Evolutionary conservation across 768 basidiomycete genomes (phyloP).

Genomic region (Kwoniella mangroviensis): DNA sequence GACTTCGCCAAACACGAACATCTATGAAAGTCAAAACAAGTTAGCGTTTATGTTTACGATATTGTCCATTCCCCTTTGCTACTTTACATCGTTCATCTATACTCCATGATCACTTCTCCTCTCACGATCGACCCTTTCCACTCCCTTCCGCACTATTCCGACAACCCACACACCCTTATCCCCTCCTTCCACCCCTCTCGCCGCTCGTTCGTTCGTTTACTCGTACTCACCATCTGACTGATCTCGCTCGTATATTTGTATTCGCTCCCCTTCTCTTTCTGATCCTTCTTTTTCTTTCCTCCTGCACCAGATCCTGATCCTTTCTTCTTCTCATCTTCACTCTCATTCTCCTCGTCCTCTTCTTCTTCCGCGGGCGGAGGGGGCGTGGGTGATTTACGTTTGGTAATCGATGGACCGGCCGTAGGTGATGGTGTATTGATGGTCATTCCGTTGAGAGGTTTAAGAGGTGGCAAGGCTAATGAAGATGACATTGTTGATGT

Average conservation of each 20-base stretch:
- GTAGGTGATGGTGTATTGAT: slow-evolving; percentile 17
- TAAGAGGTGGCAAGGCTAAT: slow-evolving; percentile 20
- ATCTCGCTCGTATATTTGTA: slow-evolving; percentile 93
- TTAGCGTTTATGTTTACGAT: background rate
- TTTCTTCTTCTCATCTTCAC: slow-evolving; percentile 30
- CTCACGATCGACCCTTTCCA: no score
- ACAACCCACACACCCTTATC: background rate
- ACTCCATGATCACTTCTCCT: no score
- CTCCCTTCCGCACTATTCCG: no score
- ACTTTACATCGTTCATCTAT: no score
- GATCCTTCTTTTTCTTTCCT: slow-evolving; percentile 34
- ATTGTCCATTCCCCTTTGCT: no score
- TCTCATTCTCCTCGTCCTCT: slow-evolving; percentile 38
- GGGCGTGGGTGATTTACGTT: slow-evolving; percentile 5
- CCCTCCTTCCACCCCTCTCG: background rate
- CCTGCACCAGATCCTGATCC: slow-evolving; percentile 15
- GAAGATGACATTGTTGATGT: slow-evolving; percentile 20
- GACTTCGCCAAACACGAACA: slow-evolving; percentile 97
- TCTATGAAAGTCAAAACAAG: slow-evolving; percentile 61
- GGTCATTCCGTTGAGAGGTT: background rate
- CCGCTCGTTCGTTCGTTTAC: background rate
- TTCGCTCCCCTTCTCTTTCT: slow-evolving; percentile 37
- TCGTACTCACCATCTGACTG: slow-evolving; percentile 77
- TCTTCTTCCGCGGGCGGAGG: slow-evolving; percentile 34
- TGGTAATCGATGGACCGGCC: slow-evolving; percentile 9